phyloP scores from a whole-genome alignment of 1,284 basidiomycete genomes.

The Irpex sp. region DNA sequence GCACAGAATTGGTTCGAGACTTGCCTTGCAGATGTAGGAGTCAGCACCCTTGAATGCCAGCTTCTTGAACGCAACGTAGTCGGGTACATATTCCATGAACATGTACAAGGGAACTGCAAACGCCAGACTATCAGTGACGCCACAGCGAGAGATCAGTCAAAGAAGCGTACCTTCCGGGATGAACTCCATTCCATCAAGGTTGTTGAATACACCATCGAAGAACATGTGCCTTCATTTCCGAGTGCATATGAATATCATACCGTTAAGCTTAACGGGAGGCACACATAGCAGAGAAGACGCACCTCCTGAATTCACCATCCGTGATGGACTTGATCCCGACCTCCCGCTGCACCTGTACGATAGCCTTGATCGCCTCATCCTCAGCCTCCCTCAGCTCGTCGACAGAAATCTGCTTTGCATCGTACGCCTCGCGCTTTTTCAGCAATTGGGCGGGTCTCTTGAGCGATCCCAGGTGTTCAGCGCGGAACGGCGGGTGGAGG shows the following conservation, averaged over 20 bases:
- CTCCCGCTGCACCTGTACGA: slow-evolving; percentile 39
- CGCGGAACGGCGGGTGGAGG: slow-evolving; percentile 35
- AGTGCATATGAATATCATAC: background rate
- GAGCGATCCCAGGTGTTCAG: slow-evolving; percentile 43
- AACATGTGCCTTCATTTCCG: slow-evolving; percentile 42
- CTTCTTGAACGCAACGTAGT: slow-evolving; percentile 37
- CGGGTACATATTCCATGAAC: slow-evolving; percentile 43
- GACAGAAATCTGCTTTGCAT: slow-evolving; percentile 30
- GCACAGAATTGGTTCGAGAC: slow-evolving; percentile 12
- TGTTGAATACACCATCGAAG: slow-evolving; percentile 60
- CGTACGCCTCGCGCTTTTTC: slow-evolving; percentile 34
- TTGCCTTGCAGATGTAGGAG: slow-evolving; percentile 50
- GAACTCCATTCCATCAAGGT: slow-evolving; percentile 58
- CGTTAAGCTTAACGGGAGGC: too few species aligned
- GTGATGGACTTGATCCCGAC: slow-evolving; percentile 42
- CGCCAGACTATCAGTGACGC: slow-evolving; percentile 14
- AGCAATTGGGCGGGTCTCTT: slow-evolving; percentile 41
- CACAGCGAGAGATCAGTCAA: slow-evolving; percentile 6
- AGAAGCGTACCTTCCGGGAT: slow-evolving; percentile 46
- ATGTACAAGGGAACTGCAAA: slow-evolving; percentile 28
- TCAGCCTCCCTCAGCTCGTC: slow-evolving; percentile 39
- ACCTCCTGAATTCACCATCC: slow-evolving; percentile 46
- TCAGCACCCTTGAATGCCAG: slow-evolving; percentile 37
- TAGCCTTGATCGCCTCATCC: slow-evolving; percentile 39
- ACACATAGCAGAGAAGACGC: slow-evolving; percentile 4